phyloP scores from a whole-genome alignment of 1,284 basidiomycete species.

The Phylloporus sp. region DNA sequence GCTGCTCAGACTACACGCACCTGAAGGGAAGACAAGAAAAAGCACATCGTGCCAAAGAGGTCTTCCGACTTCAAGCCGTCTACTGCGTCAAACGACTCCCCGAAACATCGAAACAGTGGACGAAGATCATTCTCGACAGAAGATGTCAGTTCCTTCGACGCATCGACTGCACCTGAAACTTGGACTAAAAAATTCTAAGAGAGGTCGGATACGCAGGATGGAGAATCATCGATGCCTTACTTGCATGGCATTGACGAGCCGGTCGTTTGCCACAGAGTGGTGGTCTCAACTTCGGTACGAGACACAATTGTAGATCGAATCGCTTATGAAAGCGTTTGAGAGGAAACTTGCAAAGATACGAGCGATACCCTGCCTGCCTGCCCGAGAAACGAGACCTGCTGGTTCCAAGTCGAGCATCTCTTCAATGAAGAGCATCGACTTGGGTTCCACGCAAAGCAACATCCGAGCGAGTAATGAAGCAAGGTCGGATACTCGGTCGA shows the following conservation, averaged over 20 bases:
- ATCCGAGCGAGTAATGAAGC: conserved; percentile 86
- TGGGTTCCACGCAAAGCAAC: conserved; percentile 74
- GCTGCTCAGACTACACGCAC: no score
- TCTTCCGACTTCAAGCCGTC: conserved; percentile 79
- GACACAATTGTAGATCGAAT: conserved; percentile 68
- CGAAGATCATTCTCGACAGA: conserved; percentile 69
- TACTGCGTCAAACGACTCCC: conserved; percentile 68
- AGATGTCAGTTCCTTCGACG: conserved; percentile 66
- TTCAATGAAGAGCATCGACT: conserved; percentile 75
- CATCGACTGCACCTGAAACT: conserved; percentile 61
- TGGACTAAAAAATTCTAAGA: conserved; percentile 65
- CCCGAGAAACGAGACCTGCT: conserved; percentile 53
- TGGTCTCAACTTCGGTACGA: conserved; percentile 57
- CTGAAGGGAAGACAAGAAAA: no score
- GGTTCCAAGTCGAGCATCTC: conserved; percentile 84
- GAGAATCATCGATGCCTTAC: neutral
- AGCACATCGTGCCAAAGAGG: conserved; percentile 66
- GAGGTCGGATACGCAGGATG: conserved; percentile 5
- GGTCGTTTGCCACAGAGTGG: conserved; percentile 56
- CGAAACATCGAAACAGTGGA: conserved; percentile 73
- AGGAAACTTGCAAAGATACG: conserved; percentile 63
- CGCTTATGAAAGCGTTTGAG: conserved; percentile 66
- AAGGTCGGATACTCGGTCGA: conserved; percentile 81
- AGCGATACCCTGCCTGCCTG: neutral
- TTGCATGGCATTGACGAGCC: conserved; percentile 57